phyloP scores from a whole-genome alignment of 2,329 filamentous ascomycete species.

The Thermomyces lanuginosus region DNA sequence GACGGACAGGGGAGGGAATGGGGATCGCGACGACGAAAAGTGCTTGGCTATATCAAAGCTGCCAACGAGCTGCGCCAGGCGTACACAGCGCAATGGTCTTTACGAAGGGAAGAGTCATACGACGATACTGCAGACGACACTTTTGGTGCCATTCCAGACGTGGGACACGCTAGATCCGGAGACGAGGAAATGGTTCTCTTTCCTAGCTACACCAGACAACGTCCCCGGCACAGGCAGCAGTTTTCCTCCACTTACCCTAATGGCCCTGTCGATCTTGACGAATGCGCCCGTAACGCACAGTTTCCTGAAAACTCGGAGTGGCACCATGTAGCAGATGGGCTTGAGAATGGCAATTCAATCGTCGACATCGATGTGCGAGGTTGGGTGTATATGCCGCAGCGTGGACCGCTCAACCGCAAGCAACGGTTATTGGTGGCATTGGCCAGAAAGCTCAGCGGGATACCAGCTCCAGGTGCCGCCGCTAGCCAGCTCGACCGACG shows the following conservation, averaged over 20 bases:
- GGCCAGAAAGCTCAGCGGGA: slow-evolving; percentile 71
- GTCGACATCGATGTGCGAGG: slow-evolving; percentile 90
- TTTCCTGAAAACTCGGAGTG: slow-evolving; percentile 67
- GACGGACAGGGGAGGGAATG: slow-evolving; percentile 34
- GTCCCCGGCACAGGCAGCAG: slow-evolving; percentile 13
- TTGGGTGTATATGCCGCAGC: slow-evolving; percentile 82
- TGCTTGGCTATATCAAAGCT: slow-evolving; percentile 56
- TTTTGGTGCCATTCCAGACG: slow-evolving; percentile 67
- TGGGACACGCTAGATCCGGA: slow-evolving; percentile 61
- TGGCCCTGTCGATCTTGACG: slow-evolving; percentile 47
- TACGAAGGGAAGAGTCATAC: slow-evolving; percentile 28
- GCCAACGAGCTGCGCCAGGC: slow-evolving; percentile 56
- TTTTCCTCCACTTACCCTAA: slow-evolving; percentile 19
- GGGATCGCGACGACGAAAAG: slow-evolving; percentile 59
- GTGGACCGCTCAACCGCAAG: slow-evolving; percentile 68
- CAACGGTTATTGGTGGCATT: slow-evolving; percentile 76
- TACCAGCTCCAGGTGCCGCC: slow-evolving; percentile 25
- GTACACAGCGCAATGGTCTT: slow-evolving; percentile 42
- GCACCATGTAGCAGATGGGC: too few relatives aligned
- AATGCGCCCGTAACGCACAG: too few relatives aligned
- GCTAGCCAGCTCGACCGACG: slow-evolving; percentile 30
- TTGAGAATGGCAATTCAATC: slow-evolving; percentile 67
- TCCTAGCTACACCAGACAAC: slow-evolving; percentile 69
- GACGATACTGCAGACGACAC: slow-evolving; percentile 38
- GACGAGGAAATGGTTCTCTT: slow-evolving; percentile 91